Evolutionary conservation across 2,329 filamentous ascomycete species (phyloP).

Genomic region (Sporothrix globosa): DNA sequence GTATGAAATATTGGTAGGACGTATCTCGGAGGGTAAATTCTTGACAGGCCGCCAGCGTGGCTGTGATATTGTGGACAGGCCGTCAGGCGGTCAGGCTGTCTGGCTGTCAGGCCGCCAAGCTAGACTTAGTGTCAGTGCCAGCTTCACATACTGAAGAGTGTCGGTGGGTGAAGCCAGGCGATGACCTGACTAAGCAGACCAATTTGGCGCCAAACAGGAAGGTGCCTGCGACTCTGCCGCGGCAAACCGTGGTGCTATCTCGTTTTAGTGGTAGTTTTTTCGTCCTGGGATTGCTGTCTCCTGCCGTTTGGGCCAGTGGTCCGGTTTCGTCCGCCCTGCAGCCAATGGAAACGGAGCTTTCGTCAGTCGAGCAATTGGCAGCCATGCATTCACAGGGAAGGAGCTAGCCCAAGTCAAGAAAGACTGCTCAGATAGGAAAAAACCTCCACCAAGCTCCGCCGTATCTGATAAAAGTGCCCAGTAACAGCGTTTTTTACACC

Average conservation of each 20-base stretch:
- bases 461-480: background rate
- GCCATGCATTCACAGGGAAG: conserved; percentile 14
- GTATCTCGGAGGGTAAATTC: background rate
- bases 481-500: conserved; percentile 16
- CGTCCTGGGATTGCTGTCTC: conserved; percentile 9
- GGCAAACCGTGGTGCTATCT: conserved; percentile 4
- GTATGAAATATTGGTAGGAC: background rate
- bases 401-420: conserved; percentile 29
- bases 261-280: background rate
- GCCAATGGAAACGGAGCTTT: conserved; percentile 28
- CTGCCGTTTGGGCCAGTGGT: conserved; percentile 20
- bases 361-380: conserved; percentile 12
- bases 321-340: conserved; percentile 33
- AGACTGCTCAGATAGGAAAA: conserved; percentile 32
- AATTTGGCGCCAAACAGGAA: background rate
- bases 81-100: conserved; percentile 11
- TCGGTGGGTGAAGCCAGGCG: no score
- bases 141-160: no score
- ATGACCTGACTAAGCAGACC: background rate
- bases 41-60: background rate
- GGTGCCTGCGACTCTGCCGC: conserved; percentile 13
- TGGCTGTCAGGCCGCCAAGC: background rate
- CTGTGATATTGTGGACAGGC: conserved; percentile 15
- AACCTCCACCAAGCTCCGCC: conserved; percentile 15
- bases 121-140: background rate